Base-by-base conservation (phyloP, 2,329 filamentous ascomycete genomes). In the Botrytis elliptica region DNA sequence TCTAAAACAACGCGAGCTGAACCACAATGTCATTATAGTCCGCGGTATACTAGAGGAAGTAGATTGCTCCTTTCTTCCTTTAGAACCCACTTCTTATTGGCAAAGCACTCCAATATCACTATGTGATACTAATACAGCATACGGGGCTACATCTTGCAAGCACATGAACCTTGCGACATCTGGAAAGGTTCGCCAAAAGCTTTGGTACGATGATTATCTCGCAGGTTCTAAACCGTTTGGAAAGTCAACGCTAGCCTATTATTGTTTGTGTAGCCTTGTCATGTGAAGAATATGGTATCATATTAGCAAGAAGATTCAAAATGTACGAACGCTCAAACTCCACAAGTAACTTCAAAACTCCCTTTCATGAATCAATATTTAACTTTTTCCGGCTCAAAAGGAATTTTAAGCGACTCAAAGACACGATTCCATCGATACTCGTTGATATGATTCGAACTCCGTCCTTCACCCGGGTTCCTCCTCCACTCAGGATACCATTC, bases 401-500 rank as follows among this genome's bases (percentile, higher is more conserved):
- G 46, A 3, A 67, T 67, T 20, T 25, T 25, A 1, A 67, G 65
- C 8, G 25, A 40, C 9, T 67, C 25, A 16, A 68, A 68, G 5
- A 68, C 36, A 29, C 25, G 16, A 12, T 55, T 18, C 65, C 65
- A 68, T 4, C 18, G 36, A 68, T 68, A 29, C 9, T 55, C 65
- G 3, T 29, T 42, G 9, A 68, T 68, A 4, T 57, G 65, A 49
- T 68, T 40, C 33, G 65, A 20, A 12, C 65, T 68, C 5, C 12
- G 46, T 29, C 65, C 65, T 55, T 68, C 65, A 29, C 36, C 33
- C 9, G 49, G 22, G n/a, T 40, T 55, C 1, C n/a, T 29, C 36
- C 25, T 68, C 65, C 65, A 68, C n/a, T 68, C 25, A 14, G 33
- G 25, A 42, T 68, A 68, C 65, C 65, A 68, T 29, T 55, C 22